These are phyloP conservation scores for Coccomyxa subellipsoidea DNA, from an alignment of 163 green algal genomes.

Conservation along the genomic window DNA sequence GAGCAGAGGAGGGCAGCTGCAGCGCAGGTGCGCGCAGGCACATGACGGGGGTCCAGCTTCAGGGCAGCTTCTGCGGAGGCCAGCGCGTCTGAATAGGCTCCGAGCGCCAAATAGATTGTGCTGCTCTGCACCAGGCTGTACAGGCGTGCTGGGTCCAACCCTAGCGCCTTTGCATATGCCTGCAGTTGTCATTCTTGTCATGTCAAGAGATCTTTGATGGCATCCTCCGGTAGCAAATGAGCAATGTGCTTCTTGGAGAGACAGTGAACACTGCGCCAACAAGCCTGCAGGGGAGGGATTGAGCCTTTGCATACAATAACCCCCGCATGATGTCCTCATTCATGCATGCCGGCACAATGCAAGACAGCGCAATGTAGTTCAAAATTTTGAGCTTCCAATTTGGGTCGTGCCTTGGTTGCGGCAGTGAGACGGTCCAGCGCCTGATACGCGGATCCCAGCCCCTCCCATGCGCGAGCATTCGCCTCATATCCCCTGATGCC, in stretches of 20 bases:
- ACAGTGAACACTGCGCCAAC: no score
- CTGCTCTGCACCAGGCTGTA: constrained; percentile 40
- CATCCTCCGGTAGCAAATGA: no score
- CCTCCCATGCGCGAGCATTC: constrained; percentile 63
- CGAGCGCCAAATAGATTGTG: constrained; percentile 33
- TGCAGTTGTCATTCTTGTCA: no score
- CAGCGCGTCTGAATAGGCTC: constrained; percentile 25
- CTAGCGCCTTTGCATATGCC: constrained; percentile 28
- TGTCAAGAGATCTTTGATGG: no score
- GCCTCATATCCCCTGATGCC: constrained; percentile 26
- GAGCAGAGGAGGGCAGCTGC: constrained; percentile 48
- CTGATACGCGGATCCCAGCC: constrained; percentile 62
- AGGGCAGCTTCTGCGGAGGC: constrained; percentile 45
- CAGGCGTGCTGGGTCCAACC: constrained; percentile 48
- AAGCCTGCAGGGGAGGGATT: no score
- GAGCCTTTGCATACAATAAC: no score
- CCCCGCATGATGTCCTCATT: no score
- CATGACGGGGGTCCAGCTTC: constrained; percentile 36
- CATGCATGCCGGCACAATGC: no score
- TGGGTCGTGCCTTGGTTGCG: constrained; percentile 53
- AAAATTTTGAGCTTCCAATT: no score
- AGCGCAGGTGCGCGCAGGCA: constrained; percentile 52
- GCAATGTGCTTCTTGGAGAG: no score
- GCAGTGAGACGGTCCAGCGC: constrained; percentile 59
- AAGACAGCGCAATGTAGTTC: no score